phyloP scores from a whole-genome alignment of 306 rosid species.

The Alnus rubra region DNA sequence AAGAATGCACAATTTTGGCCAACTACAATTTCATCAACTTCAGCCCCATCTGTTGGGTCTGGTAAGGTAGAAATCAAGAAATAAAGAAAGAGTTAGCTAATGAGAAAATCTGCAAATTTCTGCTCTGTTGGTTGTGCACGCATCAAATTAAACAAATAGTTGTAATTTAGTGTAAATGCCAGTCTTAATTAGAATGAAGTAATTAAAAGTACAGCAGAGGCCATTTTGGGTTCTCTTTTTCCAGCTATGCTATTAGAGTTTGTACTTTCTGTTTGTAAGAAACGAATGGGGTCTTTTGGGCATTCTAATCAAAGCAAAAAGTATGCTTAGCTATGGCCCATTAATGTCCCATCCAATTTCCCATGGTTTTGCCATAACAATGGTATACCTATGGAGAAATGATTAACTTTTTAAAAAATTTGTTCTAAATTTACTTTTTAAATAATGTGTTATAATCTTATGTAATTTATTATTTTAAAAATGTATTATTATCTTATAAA shows the following conservation, averaged over 20 bases:
- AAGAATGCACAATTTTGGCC: slow-evolving; percentile 94
- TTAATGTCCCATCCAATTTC: slow-evolving; percentile 19
- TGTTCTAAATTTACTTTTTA: too few species aligned
- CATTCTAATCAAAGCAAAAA: slow-evolving; percentile 9
- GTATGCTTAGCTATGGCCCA: slow-evolving; percentile 1
- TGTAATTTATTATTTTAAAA: too few species aligned
- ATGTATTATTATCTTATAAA: too few species aligned
- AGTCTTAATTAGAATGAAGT: slow-evolving; percentile 25
- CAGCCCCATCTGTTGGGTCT: slow-evolving; percentile 30
- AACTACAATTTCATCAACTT: slow-evolving; percentile 17
- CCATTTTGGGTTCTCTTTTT: slow-evolving; percentile 18
- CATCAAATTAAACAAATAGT: too few species aligned
- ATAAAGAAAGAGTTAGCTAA: slow-evolving; percentile 14
- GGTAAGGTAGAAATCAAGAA: slow-evolving; percentile 36
- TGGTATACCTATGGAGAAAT: slow-evolving; percentile 10
- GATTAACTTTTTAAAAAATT: too few species aligned
- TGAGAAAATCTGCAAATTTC: slow-evolving; percentile 7
- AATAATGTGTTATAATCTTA: too few species aligned
- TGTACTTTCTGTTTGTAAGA: slow-evolving; percentile 11
- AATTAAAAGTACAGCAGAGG: not conserved
- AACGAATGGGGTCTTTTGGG: slow-evolving; percentile 8
- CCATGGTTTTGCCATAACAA: slow-evolving; percentile 27
- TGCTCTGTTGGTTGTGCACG: not conserved
- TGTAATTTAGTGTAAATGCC: slow-evolving; percentile 37
- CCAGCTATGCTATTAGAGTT: slow-evolving; percentile 15